Evolutionary conservation across 345 rosid genomes (phyloP), one percentile per base, ranked within the genome.

Genomic region (Sisymbrium irio): DNA sequence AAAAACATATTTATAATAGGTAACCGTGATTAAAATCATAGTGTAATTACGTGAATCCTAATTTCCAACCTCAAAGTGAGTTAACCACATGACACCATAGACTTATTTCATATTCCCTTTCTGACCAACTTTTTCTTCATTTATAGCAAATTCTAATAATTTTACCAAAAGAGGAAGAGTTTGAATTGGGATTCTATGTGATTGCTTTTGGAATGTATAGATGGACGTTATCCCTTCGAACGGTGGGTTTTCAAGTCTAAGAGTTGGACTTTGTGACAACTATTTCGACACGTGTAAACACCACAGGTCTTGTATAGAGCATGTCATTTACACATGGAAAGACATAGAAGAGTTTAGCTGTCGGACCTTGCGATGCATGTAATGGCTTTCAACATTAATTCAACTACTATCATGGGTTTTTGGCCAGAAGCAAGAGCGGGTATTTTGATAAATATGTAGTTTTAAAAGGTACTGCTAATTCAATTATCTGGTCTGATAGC

Each of bases 241-340:
- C 42, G 35, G 35, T 65, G 66, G 15, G 60, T 27, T 25, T 42
- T 65, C 9, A 58, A 67, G 62, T 59, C 69, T 30, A 67, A 20
- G 53, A 49, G 28, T 67, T 59, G 46, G 62, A 67, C 47, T 49
- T 59, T 67, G 37, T 32, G 13, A 30, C 55, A 39, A 30, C 13
- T 40, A 42, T 53, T 17, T 18, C 3, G 67, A 75, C 73, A 67
- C 68, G 73, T 50, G 78, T 59, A 59, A 67, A 22, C 46, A 20
- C 7, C 12, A 9, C 6, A 61, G 6, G 17, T 60, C 14, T 42
- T 59, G 62, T 50, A 17, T 51, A 45, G 35, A 67, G 62, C 79
- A 75, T 75, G 74, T 0, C 47, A 60, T 75, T 47, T 30, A 67
- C 79, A 67, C 79, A 40, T 60, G 79, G 74, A 75, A 67, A 41